Base-by-base conservation (phyloP, 768 basidiomycete genomes). In the Steccherinum ochraceum region DNA sequence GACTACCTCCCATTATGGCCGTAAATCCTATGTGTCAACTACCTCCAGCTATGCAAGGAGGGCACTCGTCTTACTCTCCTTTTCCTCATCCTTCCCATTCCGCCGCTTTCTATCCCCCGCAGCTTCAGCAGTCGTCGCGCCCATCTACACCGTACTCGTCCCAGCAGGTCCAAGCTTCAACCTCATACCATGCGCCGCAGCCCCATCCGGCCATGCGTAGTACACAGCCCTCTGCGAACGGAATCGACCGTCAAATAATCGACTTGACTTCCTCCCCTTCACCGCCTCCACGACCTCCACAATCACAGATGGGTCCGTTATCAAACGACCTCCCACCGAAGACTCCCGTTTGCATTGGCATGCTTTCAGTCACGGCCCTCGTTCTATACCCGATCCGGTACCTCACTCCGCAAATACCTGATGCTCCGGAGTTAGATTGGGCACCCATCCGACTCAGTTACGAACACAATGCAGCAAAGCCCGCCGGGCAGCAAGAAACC, bases 311-410 rank as follows among this genome's bases (percentile, higher is more conserved):
- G 23, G 56, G 58, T n/a, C 50, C 58, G 24, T 67, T 82, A 2
- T 78, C 81, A 2, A 69, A 72, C 7, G 84, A 88, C 42, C 67
- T 89, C 16, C 76, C 86, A 4, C 86, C 85, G 12, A 89, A 84
- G 70, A 89, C 87, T 0, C 86, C 89, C 13, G 82, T 94, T 48
- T 94, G 93, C 65, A 92, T 94, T 45, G 92, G 92, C 1, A 85
- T 89, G 52, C 73, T 94, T 27, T 74, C 75, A n/a, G 84, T 84
- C 18, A 89, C 86, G 16, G 91, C 89, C 12, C 78, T 94, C 23
- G 81, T 94, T 26, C 74, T 93, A n/a, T 89, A 91, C 65, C 90
- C 87, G 5, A 78, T 87, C 16, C 62, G 76, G 24, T 93, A 90
- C 64, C 68, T 93, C 27, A 62, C 69, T 42, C 69, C 70, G 20